Evolutionary conservation across 805 yeast genomes (phyloP).

Genomic region (baker's yeast (Saccharomyces cerevisiae)): DNA sequence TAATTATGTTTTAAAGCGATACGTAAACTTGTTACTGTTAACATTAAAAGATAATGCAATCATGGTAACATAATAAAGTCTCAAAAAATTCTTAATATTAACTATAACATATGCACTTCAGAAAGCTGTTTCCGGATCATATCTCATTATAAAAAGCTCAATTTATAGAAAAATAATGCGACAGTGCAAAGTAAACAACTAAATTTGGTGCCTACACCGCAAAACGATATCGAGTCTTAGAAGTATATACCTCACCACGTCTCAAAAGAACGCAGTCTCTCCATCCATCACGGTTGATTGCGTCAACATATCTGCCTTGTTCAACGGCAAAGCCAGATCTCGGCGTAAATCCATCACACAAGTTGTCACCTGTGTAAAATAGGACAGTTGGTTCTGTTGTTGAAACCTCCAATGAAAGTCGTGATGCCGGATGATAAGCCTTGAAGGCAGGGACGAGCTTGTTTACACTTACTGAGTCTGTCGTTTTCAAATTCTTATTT

Average conservation of each 20-base stretch:
- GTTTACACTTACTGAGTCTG: conserved; percentile 41
- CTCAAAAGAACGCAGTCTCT: conserved; percentile 38
- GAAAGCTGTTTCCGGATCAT: not conserved
- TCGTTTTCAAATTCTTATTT: conserved; percentile 7
- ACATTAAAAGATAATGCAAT: not conserved
- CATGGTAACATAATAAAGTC: not conserved
- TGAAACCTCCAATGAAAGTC: conserved; percentile 35
- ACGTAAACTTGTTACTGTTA: not conserved
- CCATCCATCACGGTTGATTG: conserved; percentile 43
- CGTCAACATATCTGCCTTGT: conserved; percentile 51
- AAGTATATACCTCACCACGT: conserved; percentile 48
- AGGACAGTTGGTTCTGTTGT: conserved; percentile 64
- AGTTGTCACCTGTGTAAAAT: conserved; percentile 53
- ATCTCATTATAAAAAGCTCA: not conserved
- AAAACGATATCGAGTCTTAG: conserved; percentile 21
- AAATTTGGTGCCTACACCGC: not conserved
- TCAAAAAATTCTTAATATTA: too few species aligned
- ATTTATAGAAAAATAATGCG: not conserved
- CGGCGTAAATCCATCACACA: conserved; percentile 31
- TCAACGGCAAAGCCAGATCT: conserved; percentile 56
- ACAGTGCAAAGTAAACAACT: not conserved
- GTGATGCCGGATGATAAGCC: conserved; percentile 40
- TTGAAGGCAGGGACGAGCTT: conserved; percentile 33
- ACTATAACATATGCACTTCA: too few species aligned
- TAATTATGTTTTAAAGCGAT: not conserved